These are phyloP conservation scores for Thelonectria rubi DNA, from an alignment of 2,329 filamentous ascomycete species.

Conservation along the genomic window DNA sequence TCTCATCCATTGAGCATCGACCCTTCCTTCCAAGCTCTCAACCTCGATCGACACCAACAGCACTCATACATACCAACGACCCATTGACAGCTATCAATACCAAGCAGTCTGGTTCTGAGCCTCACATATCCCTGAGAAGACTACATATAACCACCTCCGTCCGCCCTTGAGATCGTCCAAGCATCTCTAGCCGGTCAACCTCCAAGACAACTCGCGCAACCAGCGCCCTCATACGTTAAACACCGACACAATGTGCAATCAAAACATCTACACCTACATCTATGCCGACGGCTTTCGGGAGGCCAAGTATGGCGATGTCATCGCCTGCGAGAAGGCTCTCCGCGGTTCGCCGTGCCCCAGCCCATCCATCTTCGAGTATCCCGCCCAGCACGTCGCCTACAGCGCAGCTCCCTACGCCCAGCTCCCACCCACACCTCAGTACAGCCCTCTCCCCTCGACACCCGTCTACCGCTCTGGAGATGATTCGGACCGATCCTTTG, in stretches of 20 bases:
- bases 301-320: conserved; percentile 45
- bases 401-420: conserved; percentile 44
- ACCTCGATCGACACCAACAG: conserved; percentile 29
- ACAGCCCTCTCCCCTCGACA: conserved; percentile 44
- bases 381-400: conserved; percentile 49
- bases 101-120: conserved; percentile 35
- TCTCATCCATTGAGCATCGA: conserved; percentile 18
- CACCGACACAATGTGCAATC: conserved; percentile 60
- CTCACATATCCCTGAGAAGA: conserved; percentile 35
- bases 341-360: conserved; percentile 54
- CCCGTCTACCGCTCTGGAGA: conserved; percentile 50
- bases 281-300: conserved; percentile 55
- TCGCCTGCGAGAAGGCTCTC: conserved; percentile 52
- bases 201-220: conserved; percentile 37
- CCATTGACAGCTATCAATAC: conserved; percentile 21
- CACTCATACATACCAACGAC: conserved; percentile 15
- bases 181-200: conserved; percentile 32
- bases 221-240: conserved; percentile 29
- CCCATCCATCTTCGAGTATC: conserved; percentile 53
- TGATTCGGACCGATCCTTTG: conserved; percentile 49
- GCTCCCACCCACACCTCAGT: conserved; percentile 54
- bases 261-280: conserved; percentile 56
- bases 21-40: conserved; percentile 19
- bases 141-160: conserved; percentile 31
- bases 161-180: conserved; percentile 21